phyloP scores from a whole-genome alignment of 495 filamentous ascomycete species.

The Penicillium waksmanii region DNA sequence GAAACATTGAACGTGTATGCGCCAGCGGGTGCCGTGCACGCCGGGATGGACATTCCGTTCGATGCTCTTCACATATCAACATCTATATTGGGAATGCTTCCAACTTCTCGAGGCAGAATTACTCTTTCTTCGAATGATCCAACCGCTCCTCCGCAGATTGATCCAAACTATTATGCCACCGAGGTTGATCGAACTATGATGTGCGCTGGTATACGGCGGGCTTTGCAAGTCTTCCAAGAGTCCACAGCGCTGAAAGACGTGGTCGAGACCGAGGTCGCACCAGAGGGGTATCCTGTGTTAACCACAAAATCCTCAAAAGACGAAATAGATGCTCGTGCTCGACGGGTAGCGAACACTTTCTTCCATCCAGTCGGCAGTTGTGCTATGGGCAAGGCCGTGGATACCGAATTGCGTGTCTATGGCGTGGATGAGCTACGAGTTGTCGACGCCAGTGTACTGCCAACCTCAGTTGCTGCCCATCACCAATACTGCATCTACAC shows the following conservation, averaged over 20 bases:
- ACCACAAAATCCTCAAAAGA: conserved; percentile 29
- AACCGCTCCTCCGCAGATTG: conserved; percentile 34
- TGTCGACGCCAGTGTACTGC: conserved; percentile 45
- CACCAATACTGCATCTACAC: conserved; percentile 41
- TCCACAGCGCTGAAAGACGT: conserved; percentile 25
- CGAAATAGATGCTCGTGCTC: conserved; percentile 32
- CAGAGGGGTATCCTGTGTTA: conserved; percentile 21
- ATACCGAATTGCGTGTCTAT: conserved; percentile 38
- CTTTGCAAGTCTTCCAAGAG: conserved; percentile 12
- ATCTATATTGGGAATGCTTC: conserved; percentile 32
- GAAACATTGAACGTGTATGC: conserved; percentile 36
- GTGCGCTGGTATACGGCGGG: conserved; percentile 27
- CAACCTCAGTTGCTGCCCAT: conserved; percentile 35
- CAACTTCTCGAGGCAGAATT: conserved; percentile 47
- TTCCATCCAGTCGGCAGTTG: conserved; percentile 36
- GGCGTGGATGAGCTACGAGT: conserved; percentile 44
- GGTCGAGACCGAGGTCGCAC: conserved; percentile 27
- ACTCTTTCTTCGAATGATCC: conserved; percentile 39
- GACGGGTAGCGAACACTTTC: conserved; percentile 27
- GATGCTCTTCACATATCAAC: conserved; percentile 45
- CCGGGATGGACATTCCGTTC: conserved; percentile 27
- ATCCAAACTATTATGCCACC: conserved; percentile 48
- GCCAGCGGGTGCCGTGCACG: conserved; percentile 22
- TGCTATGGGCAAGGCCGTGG: conserved; percentile 47
- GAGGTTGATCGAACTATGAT: conserved; percentile 35